These are phyloP conservation scores for Omphalea diandra DNA, from an alignment of 441 rosid genomes.

Conservation along the genomic window DNA sequence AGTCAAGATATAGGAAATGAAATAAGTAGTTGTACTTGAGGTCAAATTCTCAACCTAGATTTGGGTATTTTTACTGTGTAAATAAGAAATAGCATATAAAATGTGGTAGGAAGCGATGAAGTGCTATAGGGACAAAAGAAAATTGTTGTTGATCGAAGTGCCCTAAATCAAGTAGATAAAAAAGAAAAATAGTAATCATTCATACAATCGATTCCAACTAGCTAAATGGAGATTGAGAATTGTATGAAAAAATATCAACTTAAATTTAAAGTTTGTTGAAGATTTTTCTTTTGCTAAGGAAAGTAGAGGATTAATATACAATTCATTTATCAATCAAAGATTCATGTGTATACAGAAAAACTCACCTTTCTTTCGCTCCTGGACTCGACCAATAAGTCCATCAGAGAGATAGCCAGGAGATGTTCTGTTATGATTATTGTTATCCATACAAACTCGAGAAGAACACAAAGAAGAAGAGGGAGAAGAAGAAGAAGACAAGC, in stretches of 20 bases:
- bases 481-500: slow-evolving; percentile 46
- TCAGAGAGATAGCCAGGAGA: slow-evolving; percentile 61
- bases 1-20: not conserved
- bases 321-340: too few relatives aligned
- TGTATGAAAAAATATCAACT: too few relatives aligned
- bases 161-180: not conserved
- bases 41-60: too few relatives aligned
- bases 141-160: not conserved
- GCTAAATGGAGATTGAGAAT: too few relatives aligned
- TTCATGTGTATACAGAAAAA: not conserved
- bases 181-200: too few relatives aligned
- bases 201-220: too few relatives aligned
- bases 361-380: slow-evolving; percentile 67
- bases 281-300: not conserved
- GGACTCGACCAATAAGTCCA: slow-evolving; percentile 45
- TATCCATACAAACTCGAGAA: slow-evolving; percentile 34
- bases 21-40: too few relatives aligned
- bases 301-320: not conserved
- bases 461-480: slow-evolving; percentile 40
- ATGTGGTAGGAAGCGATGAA: too few relatives aligned
- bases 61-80: too few relatives aligned
- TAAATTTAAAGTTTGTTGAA: too few relatives aligned
- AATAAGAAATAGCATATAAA: too few relatives aligned
- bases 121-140: not conserved
- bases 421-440: slow-evolving; percentile 35